Conservation (phyloP, 805 yeast species). For the Millerago galiae region DNA sequence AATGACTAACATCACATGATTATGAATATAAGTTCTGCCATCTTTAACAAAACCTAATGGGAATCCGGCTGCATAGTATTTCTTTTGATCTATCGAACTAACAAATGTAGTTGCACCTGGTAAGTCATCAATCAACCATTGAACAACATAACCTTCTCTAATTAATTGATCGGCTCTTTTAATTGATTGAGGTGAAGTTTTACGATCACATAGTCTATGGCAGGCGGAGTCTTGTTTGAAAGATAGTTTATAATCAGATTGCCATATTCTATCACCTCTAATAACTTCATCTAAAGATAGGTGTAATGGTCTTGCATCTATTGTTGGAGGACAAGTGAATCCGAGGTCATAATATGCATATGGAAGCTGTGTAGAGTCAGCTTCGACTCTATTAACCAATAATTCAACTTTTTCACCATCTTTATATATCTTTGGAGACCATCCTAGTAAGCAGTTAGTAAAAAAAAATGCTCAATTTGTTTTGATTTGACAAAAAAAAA, state of each 20-base stretch:
- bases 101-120: constrained; percentile 87
- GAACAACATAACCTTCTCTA: constrained; percentile 65
- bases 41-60: constrained; percentile 68
- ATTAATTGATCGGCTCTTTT: constrained; percentile 55
- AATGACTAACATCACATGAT: constrained; percentile 76
- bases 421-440: constrained; percentile 32
- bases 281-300: constrained; percentile 71
- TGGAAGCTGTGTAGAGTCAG: constrained; percentile 72
- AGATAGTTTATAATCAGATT: constrained; percentile 57
- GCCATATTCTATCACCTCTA: constrained; percentile 76
- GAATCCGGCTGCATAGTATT: constrained; percentile 82
- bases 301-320: constrained; percentile 50
- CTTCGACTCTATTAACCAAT: constrained; percentile 70
- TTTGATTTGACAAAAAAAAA: too few relatives aligned
- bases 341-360: constrained; percentile 72
- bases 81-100: constrained; percentile 47
- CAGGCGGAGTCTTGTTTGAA: constrained; percentile 68
- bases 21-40: constrained; percentile 59
- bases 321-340: constrained; percentile 69
- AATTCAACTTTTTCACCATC: constrained; percentile 61
- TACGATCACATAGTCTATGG: constrained; percentile 58
- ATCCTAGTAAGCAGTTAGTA: constrained; percentile 19
- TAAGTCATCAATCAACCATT: constrained; percentile 77
- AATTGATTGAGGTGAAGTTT: constrained; percentile 45
- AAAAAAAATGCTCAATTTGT: background rate